A percentile compares a stretch with the other conserved stretches of the same genome.
phyloP scores from a whole-genome alignment of 441 rosid genomes.

The Erysimum cheiri region DNA sequence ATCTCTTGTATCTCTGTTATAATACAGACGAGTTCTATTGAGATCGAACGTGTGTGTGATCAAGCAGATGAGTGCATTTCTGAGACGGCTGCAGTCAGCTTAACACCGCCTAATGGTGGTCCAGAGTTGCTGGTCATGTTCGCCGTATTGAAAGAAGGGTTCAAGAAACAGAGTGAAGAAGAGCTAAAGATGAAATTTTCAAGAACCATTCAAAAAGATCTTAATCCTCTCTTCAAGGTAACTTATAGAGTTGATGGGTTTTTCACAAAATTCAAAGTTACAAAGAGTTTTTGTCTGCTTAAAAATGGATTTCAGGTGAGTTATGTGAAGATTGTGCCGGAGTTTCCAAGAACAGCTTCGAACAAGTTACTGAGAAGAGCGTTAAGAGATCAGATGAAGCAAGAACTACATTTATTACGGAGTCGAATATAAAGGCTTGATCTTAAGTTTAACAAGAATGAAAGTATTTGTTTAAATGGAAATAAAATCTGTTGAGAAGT shows the following conservation, averaged over 20 bases:
- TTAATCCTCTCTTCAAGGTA: slow-evolving; percentile 92
- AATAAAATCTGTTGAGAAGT: background rate
- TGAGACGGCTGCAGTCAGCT: slow-evolving; percentile 80
- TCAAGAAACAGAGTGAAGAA: slow-evolving; percentile 48
- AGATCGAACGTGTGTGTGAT: slow-evolving; percentile 85
- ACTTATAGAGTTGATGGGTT: background rate
- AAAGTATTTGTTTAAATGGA: background rate
- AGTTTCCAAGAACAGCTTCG: slow-evolving; percentile 86
- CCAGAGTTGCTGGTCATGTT: slow-evolving; percentile 73
- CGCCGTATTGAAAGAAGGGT: slow-evolving; percentile 72
- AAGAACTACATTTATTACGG: slow-evolving; percentile 50
- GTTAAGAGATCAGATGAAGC: slow-evolving; percentile 68
- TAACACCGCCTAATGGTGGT: slow-evolving; percentile 67
- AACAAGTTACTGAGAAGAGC: slow-evolving; percentile 86
- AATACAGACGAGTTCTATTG: slow-evolving; percentile 82
- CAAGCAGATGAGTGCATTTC: slow-evolving; percentile 67
- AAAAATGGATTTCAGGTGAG: slow-evolving; percentile 58
- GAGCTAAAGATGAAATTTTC: slow-evolving; percentile 62
- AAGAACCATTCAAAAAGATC: slow-evolving; percentile 65
- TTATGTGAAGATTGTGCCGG: slow-evolving; percentile 63
- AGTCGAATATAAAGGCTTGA: slow-evolving; percentile 58
- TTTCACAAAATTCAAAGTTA: background rate
- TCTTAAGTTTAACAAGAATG: background rate
- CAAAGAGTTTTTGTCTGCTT: background rate
- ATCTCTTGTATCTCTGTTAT: background rate